These are phyloP conservation scores for Setomelanomma holmii DNA, from an alignment of 2,329 filamentous ascomycete genomes.

Conservation along the genomic window DNA sequence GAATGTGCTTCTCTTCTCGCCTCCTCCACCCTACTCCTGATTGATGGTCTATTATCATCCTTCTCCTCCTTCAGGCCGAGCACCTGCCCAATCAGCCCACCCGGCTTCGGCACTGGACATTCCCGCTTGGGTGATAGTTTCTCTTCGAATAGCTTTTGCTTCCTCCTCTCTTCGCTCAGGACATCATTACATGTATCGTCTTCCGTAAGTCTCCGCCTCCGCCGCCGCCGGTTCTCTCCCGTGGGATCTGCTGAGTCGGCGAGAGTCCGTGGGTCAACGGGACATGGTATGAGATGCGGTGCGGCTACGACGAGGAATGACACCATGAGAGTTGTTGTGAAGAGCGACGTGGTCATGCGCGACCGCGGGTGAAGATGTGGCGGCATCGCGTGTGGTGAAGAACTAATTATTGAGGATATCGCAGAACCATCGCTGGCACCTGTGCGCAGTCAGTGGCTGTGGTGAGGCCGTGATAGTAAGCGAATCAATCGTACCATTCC, in stretches of 20 bases:
- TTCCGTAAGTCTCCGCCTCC: constrained; percentile 50
- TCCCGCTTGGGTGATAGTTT: constrained; percentile 62
- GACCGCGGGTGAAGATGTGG: constrained; percentile 91
- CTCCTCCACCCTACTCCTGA: constrained; percentile 17
- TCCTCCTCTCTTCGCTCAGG: constrained; percentile 28
- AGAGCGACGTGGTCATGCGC: constrained; percentile 90
- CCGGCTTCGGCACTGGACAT: constrained; percentile 92
- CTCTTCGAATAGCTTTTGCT: constrained; percentile 23
- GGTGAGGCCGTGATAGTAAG: neutral
- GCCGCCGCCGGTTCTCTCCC: constrained; percentile 38
- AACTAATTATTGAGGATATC: constrained; percentile 21
- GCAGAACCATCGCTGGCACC: constrained; percentile 40
- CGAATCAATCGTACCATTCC: constrained; percentile 22
- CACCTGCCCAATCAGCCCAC: constrained; percentile 76
- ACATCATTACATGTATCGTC: constrained; percentile 29
- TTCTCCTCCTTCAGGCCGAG: constrained; percentile 67
- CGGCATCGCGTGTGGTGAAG: constrained; percentile 64
- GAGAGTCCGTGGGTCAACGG: constrained; percentile 75
- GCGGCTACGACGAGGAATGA: constrained; percentile 92
- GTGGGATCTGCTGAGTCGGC: constrained; percentile 67
- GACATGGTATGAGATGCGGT: constrained; percentile 90
- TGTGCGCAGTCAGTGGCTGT: constrained; percentile 23
- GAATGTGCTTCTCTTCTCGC: constrained; percentile 16
- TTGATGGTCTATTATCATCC: constrained; percentile 19
- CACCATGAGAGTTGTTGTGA: constrained; percentile 87